Evolutionary conservation across 805 yeast species (phyloP).

Genomic region (Spathaspora gorwiae): DNA sequence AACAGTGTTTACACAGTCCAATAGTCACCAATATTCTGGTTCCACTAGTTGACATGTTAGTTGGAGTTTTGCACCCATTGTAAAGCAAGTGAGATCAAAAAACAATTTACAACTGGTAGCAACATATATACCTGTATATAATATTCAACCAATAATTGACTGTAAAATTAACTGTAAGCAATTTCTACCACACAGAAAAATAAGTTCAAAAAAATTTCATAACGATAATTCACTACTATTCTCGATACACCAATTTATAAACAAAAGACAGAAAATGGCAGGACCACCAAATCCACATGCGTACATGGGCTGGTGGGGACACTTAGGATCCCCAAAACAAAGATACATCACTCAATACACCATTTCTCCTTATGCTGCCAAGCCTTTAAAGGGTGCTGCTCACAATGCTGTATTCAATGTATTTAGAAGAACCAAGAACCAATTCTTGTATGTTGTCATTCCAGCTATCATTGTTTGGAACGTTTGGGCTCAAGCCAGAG

Average conservation of each 20-base stretch:
- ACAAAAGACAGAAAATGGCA: conserved; percentile 16
- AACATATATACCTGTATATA: conserved; percentile 4
- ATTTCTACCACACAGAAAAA: neutral
- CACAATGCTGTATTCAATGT: conserved; percentile 87
- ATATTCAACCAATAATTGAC: conserved; percentile 4
- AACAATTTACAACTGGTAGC: neutral
- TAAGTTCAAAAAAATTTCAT: neutral
- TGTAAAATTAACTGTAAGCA: neutral
- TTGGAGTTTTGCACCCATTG: neutral
- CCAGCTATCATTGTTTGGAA: conserved; percentile 82
- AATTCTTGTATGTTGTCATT: conserved; percentile 67
- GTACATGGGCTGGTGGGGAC: conserved; percentile 98
- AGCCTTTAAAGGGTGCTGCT: conserved; percentile 82
- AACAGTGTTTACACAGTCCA: too few relatives aligned
- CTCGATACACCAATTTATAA: neutral
- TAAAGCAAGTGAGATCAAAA: too few relatives aligned
- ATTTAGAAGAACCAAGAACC: conserved; percentile 88
- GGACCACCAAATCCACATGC: conserved; percentile 50
- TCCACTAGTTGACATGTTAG: too few relatives aligned
- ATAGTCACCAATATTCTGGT: too few relatives aligned
- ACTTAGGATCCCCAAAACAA: conserved; percentile 81
- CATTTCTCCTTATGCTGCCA: conserved; percentile 90
- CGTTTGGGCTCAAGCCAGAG: conserved; percentile 83
- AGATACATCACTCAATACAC: conserved; percentile 83
- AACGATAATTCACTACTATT: neutral